Evolutionary conservation across 129 eudicot species (phyloP), one percentile per base, ranked within the genome.

Genomic region (Sambucus nigra): DNA sequence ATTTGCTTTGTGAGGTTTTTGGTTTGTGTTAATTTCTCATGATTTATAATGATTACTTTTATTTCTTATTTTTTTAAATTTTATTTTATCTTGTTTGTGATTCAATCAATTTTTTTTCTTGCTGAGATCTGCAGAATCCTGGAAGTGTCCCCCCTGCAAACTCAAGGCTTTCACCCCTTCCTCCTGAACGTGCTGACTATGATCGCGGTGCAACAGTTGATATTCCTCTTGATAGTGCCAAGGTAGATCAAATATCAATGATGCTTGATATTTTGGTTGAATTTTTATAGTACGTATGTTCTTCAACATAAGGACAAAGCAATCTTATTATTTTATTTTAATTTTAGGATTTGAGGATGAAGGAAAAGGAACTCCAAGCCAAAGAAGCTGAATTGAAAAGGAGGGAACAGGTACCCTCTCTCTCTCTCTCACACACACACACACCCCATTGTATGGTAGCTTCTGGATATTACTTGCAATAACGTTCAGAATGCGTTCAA

Each of bases 111-210:
- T 20, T 27, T 26, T 53, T 8, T 26, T 57, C 33, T 57, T 68
- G 47, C 19, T 62, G 69, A 17, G 31, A 41, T 62, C 42, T 29
- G 51, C 71, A 88, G 97, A 77, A 78, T 68, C 80, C 81, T 61
- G 82, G 70, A 60, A 83, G 76, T 74, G 94, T 88, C 29, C 85
- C 95, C 25, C 71, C 87, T 53, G 97, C 95, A 73, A 72, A 75
- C 40, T 69, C 94, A 50, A 78, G 53, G 61, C 77, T 81, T 42
- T 86, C 94, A 50, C 95, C 99, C 14, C 99, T 91, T 59, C 87
- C 99, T 44, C 86, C 80, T 53, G 95, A 91, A 60, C 95, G 87
- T 33, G 99, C 73, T 64, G 98, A 77, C 61, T 89, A 73, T 57
- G 75, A 74, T 58, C 88, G 83, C 24, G 80, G 86, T 56, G 82